Evolutionary conservation across 495 filamentous ascomycete genomes (phyloP).

Genomic region (Physcia stellaris): DNA sequence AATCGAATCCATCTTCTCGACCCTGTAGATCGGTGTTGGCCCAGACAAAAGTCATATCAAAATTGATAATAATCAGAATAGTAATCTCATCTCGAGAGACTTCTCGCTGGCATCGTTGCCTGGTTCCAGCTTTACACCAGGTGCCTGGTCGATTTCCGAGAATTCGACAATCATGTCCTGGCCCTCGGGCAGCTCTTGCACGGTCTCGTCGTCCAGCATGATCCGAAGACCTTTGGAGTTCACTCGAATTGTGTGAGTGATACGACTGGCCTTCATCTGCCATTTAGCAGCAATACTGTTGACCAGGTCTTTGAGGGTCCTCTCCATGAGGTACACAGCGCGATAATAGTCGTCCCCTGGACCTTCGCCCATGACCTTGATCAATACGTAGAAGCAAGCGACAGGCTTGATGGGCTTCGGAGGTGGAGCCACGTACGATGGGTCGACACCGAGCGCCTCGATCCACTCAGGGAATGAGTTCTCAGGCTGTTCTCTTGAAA

Average conservation of each 20-base stretch:
- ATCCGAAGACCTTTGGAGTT: conserved; percentile 63
- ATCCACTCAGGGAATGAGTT: conserved; percentile 65
- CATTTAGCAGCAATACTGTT: conserved; percentile 60
- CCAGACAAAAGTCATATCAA: conserved; percentile 1
- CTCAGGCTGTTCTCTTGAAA: conserved; percentile 28
- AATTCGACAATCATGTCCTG: conserved; percentile 75
- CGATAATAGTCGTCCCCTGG: conserved; percentile 56
- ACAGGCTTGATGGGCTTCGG: conserved; percentile 61
- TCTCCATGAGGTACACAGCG: conserved; percentile 72
- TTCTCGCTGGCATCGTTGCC: not conserved
- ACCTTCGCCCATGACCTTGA: conserved; percentile 34
- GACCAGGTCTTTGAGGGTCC: conserved; percentile 59
- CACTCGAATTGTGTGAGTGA: conserved; percentile 57
- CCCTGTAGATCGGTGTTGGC: conserved; percentile 5
- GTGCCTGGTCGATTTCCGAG: conserved; percentile 19
- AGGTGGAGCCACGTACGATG: conserved; percentile 64
- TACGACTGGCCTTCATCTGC: conserved; percentile 53
- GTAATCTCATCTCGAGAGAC: conserved; percentile 15
- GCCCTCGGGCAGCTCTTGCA: conserved; percentile 75
- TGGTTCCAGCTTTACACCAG: conserved; percentile 8
- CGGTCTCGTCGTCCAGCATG: conserved; percentile 80
- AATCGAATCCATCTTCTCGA: too few relatives aligned
- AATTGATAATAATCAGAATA: conserved; percentile 8
- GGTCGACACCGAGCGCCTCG: conserved; percentile 81
- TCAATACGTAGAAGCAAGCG: conserved; percentile 79